These are phyloP conservation scores for Speleostelium caveatum DNA, from an alignment of 78 protist species.

Conservation along the genomic window DNA sequence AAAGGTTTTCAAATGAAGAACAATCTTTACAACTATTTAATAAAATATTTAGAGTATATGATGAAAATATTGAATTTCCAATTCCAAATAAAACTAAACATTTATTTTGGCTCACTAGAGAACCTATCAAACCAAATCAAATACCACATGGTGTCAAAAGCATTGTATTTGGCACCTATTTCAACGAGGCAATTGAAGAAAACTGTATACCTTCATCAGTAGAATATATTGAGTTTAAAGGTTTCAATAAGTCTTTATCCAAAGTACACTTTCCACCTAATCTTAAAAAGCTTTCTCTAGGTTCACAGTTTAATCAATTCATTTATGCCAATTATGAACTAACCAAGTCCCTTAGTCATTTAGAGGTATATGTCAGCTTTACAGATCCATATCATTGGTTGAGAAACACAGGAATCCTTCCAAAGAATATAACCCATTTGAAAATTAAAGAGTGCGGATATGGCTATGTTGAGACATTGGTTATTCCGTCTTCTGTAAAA, in stretches of 20 bases:
- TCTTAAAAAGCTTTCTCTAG: not conserved
- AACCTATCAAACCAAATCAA: not conserved
- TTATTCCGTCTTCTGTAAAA: not conserved
- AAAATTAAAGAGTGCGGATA: not conserved
- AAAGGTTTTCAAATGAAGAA: not conserved
- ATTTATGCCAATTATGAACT: not conserved
- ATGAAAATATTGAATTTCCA: not conserved
- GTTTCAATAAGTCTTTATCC: not conserved
- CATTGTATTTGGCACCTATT: not conserved
- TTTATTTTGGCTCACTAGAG: not conserved
- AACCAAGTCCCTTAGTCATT: not conserved
- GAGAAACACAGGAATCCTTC: not conserved
- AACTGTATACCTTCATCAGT: not conserved
- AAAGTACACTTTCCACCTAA: not conserved
- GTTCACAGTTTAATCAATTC: not conserved
- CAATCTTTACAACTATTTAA: not conserved
- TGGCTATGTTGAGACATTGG: not conserved
- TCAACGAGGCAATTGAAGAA: not conserved
- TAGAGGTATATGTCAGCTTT: not conserved
- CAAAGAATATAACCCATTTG: not conserved
- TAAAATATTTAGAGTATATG: not conserved
- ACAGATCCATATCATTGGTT: not conserved
- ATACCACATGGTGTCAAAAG: not conserved
- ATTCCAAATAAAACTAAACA: not conserved
- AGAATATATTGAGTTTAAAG: not conserved